Base-by-base conservation (phyloP, 257 asterid genomes). In the Solanum acaule region DNA sequence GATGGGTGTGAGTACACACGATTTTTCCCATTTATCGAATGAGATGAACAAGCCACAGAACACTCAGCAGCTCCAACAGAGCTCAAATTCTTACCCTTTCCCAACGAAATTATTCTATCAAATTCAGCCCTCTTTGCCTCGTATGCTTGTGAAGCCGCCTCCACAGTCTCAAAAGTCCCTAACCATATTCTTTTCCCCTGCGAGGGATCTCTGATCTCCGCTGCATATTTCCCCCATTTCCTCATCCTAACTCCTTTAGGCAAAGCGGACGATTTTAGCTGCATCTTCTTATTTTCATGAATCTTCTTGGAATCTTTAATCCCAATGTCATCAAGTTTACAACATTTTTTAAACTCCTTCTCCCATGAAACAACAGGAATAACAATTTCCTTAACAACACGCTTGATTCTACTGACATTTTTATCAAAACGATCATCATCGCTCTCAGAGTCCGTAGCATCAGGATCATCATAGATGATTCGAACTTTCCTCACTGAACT, bases 191-290 rank as follows among this genome's bases (percentile, higher is more conserved):
- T 90, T 84, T 85, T 87, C 38, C 88, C 85, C 11, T 38, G 65
- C 9, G 83, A 8, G 4, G 93, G 93, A 49, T 91, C 75, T 61
- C 92, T 84, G 49, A 91, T 91, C 87, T 91, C 93, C 67, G 92
- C 93, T 9, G 93, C 93, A 63, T 37, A 91, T 61, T 88, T 91
- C 12, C 93, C 92, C 92, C 92, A 90, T n/a, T 84, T 89, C 87
- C 92, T 88, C 86, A 61, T 90, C 88, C 93, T 88, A 70, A 91
- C 92, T 8, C 93, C 93, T 88, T 77, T 85, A 20, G 76, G 88
- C 42, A 56, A 86, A 0, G 89, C 67, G 0, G 90, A 31, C 25
- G 90, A 56, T 73, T 67, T 86, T 81, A 27, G 8, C 49, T 38
- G 83, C 68, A 40, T 25, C 67, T 63, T 87, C 73, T 89, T 67